A percentile compares a stretch with the other conserved stretches of the same genome.
phyloP scores from a whole-genome alignment of 2,329 filamentous ascomycete genomes.

The Fusarium sp. region DNA sequence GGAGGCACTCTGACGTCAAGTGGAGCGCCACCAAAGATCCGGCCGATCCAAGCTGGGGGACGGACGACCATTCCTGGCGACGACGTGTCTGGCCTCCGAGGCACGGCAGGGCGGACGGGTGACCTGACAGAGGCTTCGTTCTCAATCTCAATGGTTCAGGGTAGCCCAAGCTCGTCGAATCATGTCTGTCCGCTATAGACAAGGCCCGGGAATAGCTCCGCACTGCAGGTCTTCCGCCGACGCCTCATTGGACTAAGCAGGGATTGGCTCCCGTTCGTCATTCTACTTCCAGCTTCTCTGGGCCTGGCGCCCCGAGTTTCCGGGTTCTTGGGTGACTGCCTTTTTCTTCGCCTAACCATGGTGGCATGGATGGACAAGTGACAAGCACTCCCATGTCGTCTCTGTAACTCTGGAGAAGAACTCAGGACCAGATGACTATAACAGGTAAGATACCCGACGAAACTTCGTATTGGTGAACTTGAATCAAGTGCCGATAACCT shows the following conservation, averaged over 20 bases:
- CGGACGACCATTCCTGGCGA: conserved; percentile 35
- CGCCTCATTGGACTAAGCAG: conserved; percentile 6
- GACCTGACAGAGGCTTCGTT: not conserved
- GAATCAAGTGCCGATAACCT: not conserved
- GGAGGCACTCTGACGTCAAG: conserved; percentile 41
- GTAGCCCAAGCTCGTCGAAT: conserved; percentile 4
- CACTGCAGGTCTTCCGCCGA: not conserved
- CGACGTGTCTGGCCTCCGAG: conserved; percentile 38
- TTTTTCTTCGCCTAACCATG: not conserved
- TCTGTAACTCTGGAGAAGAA: not conserved
- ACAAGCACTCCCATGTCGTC: conserved; percentile 1
- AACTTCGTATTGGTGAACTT: not conserved
- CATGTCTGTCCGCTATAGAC: not conserved
- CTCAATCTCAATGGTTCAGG: conserved; percentile 9
- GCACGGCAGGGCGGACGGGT: conserved; percentile 5
- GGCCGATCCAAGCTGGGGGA: conserved; percentile 44
- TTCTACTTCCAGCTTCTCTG: not conserved
- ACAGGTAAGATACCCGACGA: not conserved
- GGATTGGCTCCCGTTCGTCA: conserved; percentile 1
- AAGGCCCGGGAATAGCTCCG: not conserved
- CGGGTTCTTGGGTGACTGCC: not conserved
- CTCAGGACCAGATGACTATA: not conserved
- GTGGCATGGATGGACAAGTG: not conserved
- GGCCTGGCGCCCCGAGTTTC: not conserved
- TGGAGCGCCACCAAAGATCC: conserved; percentile 43